Evolutionary conservation across 176 grass and related monocot genomes (phyloP).

Genomic region (Bonia amplexicaulis): DNA sequence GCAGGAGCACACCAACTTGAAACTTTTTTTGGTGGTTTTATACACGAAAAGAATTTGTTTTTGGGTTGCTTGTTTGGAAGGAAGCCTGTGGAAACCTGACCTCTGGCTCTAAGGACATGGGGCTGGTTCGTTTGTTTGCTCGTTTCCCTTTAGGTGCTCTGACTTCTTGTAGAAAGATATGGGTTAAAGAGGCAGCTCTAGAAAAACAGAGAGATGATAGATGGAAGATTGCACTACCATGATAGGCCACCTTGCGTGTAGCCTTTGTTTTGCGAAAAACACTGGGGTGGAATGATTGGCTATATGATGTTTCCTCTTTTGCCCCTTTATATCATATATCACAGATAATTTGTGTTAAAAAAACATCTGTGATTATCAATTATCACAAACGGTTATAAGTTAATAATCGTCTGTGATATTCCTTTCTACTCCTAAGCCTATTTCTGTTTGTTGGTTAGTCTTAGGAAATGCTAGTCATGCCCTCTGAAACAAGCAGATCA

Average conservation of each 20-base stretch:
- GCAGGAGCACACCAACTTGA: neutral
- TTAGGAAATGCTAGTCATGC: no score
- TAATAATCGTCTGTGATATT: no score
- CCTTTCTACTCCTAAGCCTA: no score
- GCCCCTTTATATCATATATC: neutral
- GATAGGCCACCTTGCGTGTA: neutral
- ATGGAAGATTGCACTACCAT: slow-evolving; percentile 37
- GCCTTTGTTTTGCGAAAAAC: slow-evolving; percentile 12
- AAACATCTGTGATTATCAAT: no score
- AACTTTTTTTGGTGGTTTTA: neutral
- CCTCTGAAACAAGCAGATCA: no score
- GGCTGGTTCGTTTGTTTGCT: neutral
- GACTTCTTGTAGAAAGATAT: neutral
- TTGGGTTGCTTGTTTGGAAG: slow-evolving; percentile 7
- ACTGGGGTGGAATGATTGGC: neutral
- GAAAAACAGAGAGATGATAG: neutral
- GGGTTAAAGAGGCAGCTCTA: slow-evolving; percentile 1
- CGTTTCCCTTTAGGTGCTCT: neutral
- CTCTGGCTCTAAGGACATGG: slow-evolving; percentile 7
- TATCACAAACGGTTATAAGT: no score
- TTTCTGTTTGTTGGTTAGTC: no score
- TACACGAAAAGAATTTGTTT: neutral
- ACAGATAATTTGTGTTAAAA: no score
- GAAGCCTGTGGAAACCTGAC: neutral
- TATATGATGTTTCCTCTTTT: neutral